These are phyloP conservation scores for Hansenula sp. DNA, from an alignment of 1,139 yeast genomes.

Conservation along the genomic window DNA sequence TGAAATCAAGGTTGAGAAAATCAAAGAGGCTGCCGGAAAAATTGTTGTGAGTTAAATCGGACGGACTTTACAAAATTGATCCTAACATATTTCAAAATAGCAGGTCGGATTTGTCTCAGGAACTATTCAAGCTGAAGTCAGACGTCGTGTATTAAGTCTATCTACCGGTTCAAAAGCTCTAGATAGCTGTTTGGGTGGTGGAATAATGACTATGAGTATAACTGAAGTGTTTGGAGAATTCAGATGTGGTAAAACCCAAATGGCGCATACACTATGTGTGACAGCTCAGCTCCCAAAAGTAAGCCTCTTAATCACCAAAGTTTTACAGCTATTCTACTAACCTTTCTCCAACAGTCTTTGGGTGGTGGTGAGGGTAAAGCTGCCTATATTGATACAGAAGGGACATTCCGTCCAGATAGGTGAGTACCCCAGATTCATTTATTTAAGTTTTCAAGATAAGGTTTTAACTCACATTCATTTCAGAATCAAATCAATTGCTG, in stretches of 20 bases:
- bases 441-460: no score
- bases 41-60: conserved; percentile 28
- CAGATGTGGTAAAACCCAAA: conserved; percentile 57
- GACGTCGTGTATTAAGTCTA: conserved; percentile 41
- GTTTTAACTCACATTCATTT: no score
- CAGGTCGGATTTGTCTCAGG: conserved; percentile 52
- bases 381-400: conserved; percentile 58
- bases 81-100: conserved; percentile 8
- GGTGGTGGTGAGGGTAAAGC: conserved; percentile 65
- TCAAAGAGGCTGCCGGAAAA: conserved; percentile 57
- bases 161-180: conserved; percentile 54
- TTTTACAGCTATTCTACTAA: background rate
- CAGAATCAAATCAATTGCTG: conserved; percentile 50
- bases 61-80: background rate
- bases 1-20: conserved; percentile 56
- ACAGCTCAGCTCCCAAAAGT: conserved; percentile 52
- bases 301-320: background rate
- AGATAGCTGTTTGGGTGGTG: conserved; percentile 54
- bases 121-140: conserved; percentile 42
- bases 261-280: conserved; percentile 57
- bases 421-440: no score
- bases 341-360: conserved; percentile 23
- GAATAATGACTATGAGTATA: conserved; percentile 55
- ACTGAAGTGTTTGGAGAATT: conserved; percentile 64
- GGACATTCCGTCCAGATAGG: conserved; percentile 52